These are phyloP conservation scores for Saturnispora dispora DNA, from an alignment of 805 yeast genomes.

Conservation along the genomic window DNA sequence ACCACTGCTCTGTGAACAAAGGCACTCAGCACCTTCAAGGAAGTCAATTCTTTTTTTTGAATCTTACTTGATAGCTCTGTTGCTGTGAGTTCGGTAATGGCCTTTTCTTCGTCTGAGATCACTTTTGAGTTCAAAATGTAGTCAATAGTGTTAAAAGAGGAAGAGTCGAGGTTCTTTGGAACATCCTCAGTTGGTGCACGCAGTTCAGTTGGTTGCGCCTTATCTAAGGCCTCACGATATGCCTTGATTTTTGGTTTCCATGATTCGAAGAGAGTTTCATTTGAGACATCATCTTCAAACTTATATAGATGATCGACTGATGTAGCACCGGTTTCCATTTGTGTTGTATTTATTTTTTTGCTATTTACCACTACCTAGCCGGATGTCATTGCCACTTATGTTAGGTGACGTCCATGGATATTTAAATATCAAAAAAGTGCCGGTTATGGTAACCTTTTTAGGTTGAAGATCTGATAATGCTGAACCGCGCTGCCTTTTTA, in stretches of 20 bases:
- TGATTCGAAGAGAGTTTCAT: slow-evolving; percentile 33
- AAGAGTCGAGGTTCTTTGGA: slow-evolving; percentile 29
- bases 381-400: neutral
- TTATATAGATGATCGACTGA: slow-evolving; percentile 23
- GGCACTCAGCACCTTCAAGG: slow-evolving; percentile 49
- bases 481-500: neutral
- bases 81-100: slow-evolving; percentile 38
- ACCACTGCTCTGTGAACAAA: slow-evolving; percentile 57
- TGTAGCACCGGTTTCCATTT: slow-evolving; percentile 17
- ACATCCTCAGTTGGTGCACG: slow-evolving; percentile 25
- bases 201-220: slow-evolving; percentile 21
- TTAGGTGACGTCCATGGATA: neutral
- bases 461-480: neutral
- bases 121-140: slow-evolving; percentile 28
- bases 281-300: slow-evolving; percentile 25
- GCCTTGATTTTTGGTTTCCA: slow-evolving; percentile 41
- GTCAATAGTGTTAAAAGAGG: slow-evolving; percentile 30
- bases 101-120: slow-evolving; percentile 29
- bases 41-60: slow-evolving; percentile 36
- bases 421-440: neutral
- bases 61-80: slow-evolving; percentile 34
- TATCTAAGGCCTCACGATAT: slow-evolving; percentile 27
- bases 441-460: neutral
- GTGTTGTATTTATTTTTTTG: neutral
- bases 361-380: neutral